Base-by-base conservation (phyloP, 495 filamentous ascomycete species). In the Aspergillus sclerotiicarbonarius region DNA sequence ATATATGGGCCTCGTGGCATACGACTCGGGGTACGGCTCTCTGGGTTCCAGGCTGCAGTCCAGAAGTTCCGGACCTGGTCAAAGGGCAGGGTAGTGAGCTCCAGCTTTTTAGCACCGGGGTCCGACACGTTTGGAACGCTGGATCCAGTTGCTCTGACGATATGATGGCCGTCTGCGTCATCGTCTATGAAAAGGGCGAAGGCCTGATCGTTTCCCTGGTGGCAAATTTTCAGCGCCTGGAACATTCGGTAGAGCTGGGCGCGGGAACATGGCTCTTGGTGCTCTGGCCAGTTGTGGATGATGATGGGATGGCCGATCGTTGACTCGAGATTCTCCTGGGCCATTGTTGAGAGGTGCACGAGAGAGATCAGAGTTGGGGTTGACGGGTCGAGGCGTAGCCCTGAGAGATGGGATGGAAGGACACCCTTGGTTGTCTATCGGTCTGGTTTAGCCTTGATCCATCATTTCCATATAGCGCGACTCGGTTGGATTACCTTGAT, bases 191-290 rank as follows among this genome's bases (percentile, higher is more conserved):
- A 46, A 8, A 46, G 44, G 3, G 44, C 44, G 16, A 46, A 46
- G 16, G 44, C 44, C 44, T 46, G 16, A 20, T 46, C 44, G 44
- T 19, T 46, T 8, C n/a, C 44, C 8, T 16, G 44, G 15, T 46
- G 44, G 44, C 12, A 19, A 20, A 46, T 46, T 16, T 46, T 46
- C 12, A 46, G 8, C 44, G 44, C 44, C 44, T 46, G 44, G 44
- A 46, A 46, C 44, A 46, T 16, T 16, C 44, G 44, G 44, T 46
- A 46, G 44, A 46, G 44, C 16, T 46, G 44, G 8, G 44, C 44
- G 44, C 9, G 44, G 44, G 44, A 46, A 46, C 44, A 46, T 2
- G 44, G 44, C 44, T 46, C 44, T 46, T 18, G 8, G 8, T 46
- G 44, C n/a, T 12, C 44, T 2, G 44, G 44, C 44, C 44, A 46